phyloP scores from a whole-genome alignment of 2,329 filamentous ascomycete genomes.

The Fusarium napiforme region DNA sequence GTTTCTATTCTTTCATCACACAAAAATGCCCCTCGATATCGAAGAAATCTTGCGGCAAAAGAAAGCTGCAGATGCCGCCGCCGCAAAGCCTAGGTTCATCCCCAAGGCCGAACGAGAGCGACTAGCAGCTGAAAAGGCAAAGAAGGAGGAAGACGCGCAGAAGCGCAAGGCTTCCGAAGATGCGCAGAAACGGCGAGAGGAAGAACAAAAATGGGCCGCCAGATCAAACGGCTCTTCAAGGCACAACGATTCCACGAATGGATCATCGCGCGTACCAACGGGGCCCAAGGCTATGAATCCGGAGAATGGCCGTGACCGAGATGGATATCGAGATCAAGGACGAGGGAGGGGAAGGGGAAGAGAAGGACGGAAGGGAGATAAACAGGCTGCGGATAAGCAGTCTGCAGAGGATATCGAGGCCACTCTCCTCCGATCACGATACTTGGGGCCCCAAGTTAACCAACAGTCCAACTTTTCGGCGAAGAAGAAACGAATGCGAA shows the following conservation, averaged over 20 bases:
- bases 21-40: conserved; percentile 71
- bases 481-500: conserved; percentile 93
- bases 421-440: conserved; percentile 79
- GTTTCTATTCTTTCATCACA: neutral
- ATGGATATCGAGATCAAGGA: conserved; percentile 19
- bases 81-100: conserved; percentile 88
- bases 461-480: conserved; percentile 87
- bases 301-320: conserved; percentile 52
- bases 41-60: conserved; percentile 88
- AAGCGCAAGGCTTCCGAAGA: conserved; percentile 62
- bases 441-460: conserved; percentile 91
- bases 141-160: conserved; percentile 73
- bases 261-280: conserved; percentile 65
- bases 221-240: conserved; percentile 45
- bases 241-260: conserved; percentile 40
- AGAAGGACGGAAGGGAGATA: conserved; percentile 51
- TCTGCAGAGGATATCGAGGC: conserved; percentile 75
- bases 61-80: conserved; percentile 84
- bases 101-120: conserved; percentile 85
- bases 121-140: conserved; percentile 80
- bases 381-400: conserved; percentile 50
- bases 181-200: conserved; percentile 78
- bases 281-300: conserved; percentile 74
- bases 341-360: conserved; percentile 50
- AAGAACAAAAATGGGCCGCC: conserved; percentile 57